Conservation (phyloP, 495 filamentous ascomycete genomes). For the Podospora tetraspora region DNA sequence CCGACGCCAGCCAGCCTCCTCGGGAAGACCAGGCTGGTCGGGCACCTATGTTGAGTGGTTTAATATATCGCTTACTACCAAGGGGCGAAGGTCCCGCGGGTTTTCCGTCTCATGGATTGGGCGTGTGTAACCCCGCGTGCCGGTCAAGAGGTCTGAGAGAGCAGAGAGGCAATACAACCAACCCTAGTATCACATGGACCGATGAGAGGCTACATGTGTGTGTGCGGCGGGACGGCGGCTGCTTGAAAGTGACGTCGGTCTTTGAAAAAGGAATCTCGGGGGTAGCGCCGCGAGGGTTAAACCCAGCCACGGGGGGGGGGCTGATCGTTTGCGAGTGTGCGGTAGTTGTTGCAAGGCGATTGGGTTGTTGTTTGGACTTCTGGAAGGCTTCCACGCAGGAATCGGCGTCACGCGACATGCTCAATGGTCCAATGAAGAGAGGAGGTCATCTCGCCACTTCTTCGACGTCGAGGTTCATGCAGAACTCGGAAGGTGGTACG, state of each 20-base stretch:
- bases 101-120: neutral
- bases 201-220: neutral
- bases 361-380: neutral
- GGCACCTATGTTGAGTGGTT: neutral
- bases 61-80: neutral
- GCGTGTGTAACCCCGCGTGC: neutral
- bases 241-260: neutral
- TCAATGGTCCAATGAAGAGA: neutral
- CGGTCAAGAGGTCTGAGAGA: neutral
- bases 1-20: neutral
- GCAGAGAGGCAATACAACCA: neutral
- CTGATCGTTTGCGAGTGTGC: neutral
- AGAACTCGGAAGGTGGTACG: neutral
- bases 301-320: neutral
- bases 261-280: neutral
- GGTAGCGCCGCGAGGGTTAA: neutral
- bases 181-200: neutral
- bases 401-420: neutral
- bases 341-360: neutral
- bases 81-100: neutral
- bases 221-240: neutral
- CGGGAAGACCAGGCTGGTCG: neutral
- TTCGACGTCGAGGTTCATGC: neutral
- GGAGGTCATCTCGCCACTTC: neutral
- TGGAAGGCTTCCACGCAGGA: constrained; percentile 10